phyloP scores from a whole-genome alignment of 1,284 basidiomycete species.

The Cryptococcus sp. region DNA sequence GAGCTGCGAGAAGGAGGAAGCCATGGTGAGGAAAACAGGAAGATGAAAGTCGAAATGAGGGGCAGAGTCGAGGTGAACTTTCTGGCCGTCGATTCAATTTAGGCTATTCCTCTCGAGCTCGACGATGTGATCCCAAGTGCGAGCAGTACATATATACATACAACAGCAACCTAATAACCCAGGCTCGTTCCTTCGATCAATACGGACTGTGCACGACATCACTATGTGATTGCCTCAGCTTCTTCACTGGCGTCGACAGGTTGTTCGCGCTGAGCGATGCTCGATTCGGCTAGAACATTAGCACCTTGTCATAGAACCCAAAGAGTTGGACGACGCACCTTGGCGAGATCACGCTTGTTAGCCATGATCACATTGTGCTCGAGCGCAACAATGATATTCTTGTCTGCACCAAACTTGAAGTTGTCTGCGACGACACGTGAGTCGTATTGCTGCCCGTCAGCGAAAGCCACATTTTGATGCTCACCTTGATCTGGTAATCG shows the following conservation, averaged over 20 bases:
- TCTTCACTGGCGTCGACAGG: not conserved
- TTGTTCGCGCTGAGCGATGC: slow-evolving; percentile 17
- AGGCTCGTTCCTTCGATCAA: too few species aligned
- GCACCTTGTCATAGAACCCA: not conserved
- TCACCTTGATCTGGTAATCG: slow-evolving; percentile 90
- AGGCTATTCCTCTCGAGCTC: too few species aligned
- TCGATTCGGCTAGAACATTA: slow-evolving; percentile 29
- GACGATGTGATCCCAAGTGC: too few species aligned
- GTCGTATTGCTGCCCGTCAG: slow-evolving; percentile 58
- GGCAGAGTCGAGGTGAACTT: too few species aligned
- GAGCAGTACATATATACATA: too few species aligned
- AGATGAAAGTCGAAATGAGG: too few species aligned
- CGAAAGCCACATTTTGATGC: slow-evolving; percentile 8
- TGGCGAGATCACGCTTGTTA: slow-evolving; percentile 85
- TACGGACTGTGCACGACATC: not conserved
- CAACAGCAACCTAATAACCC: too few species aligned
- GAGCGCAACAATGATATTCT: slow-evolving; percentile 92
- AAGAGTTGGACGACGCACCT: slow-evolving; percentile 31
- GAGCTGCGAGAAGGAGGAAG: not conserved
- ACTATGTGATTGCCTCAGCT: not conserved
- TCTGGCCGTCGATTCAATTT: too few species aligned
- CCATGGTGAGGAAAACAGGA: too few species aligned
- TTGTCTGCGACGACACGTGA: slow-evolving; percentile 92
- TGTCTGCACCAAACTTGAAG: slow-evolving; percentile 92
- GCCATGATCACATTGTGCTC: slow-evolving; percentile 90